phyloP scores from a whole-genome alignment of 2,329 filamentous ascomycete species.

The Aspergillus felis region DNA sequence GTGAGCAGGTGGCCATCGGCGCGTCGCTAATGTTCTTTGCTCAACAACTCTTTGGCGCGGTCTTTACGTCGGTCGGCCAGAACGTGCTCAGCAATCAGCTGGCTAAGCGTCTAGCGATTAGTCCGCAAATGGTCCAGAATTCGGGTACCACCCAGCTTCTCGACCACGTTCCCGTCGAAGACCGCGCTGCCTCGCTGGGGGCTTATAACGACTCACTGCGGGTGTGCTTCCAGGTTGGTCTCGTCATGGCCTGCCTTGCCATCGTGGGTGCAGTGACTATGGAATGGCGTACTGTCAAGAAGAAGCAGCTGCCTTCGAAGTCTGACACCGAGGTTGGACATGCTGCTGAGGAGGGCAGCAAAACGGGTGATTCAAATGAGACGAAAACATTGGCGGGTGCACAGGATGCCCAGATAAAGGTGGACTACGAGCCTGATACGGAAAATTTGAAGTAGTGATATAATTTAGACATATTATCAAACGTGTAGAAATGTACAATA shows the following conservation, averaged over 20 bases:
- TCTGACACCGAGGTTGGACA: too few species aligned
- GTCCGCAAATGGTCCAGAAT: background rate
- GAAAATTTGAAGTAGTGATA: too few species aligned
- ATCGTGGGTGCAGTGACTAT: background rate
- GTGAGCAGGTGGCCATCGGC: constrained; percentile 31
- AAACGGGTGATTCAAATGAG: too few species aligned
- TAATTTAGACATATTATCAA: too few species aligned
- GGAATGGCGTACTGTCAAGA: background rate
- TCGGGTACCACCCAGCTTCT: background rate
- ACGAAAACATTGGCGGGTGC: too few species aligned
- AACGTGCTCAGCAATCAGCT: constrained; percentile 3
- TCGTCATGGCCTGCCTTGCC: background rate
- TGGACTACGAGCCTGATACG: too few species aligned
- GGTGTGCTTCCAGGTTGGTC: background rate
- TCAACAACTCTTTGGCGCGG: constrained; percentile 30
- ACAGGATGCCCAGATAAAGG: background rate
- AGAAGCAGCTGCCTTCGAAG: background rate
- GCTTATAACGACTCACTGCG: background rate
- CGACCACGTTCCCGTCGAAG: background rate
- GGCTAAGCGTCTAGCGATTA: background rate
- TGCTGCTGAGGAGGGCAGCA: too few species aligned
- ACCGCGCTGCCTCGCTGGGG: background rate
- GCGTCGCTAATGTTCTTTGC: constrained; percentile 33
- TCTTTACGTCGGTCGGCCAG: constrained; percentile 48
- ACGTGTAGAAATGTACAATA: background rate